Base-by-base conservation (phyloP, 768 basidiomycete genomes). In the Auricularia sp. region DNA sequence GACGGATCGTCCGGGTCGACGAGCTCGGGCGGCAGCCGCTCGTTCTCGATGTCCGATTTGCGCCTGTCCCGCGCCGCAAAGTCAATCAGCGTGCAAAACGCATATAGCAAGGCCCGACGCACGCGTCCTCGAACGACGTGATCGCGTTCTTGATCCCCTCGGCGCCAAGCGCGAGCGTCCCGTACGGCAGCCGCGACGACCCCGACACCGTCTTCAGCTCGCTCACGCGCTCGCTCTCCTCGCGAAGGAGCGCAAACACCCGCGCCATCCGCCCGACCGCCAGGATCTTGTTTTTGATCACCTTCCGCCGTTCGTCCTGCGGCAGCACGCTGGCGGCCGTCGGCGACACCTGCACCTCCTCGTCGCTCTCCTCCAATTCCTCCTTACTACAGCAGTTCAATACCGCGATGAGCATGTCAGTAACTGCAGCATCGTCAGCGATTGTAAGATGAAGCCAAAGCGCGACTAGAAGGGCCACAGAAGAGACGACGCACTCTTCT, bases 251-350 rank as follows among this genome's bases (percentile, higher is more conserved):
- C 0, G 79, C 74, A 68, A 82, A 81, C 33, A 81, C 77, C 44
- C 78, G 72, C 7, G 77, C 77, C 79, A 82, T 80, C 63, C 79
- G 72, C 58, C 80, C 80, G 62, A 82, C 79, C 11, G 77, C 77
- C 62, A 80, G 72, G 65, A 82, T 82, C 75, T 82, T 82, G 74
- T 78, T 78, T 72, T 80, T 80, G 75, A 82, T 80, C 61, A 75
- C 72, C 64, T 77, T 70, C 61, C 78, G 67, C 29, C 77, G 71
- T 66, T 78, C 56, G 3, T 59, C 56, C 77, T 12, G 73, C 70
- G 14, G 75, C 72, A 36, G 74, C 71, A 42, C 12, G 69, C 74
- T 71, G 60, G 54, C 3, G 6, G 34, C 39, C 43, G 59, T 42
- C 44, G 58, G 53, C n/a, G 54, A 60, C 10, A 39, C 35, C 43